phyloP scores from a whole-genome alignment of 768 basidiomycete genomes.

The Mycena pura region DNA sequence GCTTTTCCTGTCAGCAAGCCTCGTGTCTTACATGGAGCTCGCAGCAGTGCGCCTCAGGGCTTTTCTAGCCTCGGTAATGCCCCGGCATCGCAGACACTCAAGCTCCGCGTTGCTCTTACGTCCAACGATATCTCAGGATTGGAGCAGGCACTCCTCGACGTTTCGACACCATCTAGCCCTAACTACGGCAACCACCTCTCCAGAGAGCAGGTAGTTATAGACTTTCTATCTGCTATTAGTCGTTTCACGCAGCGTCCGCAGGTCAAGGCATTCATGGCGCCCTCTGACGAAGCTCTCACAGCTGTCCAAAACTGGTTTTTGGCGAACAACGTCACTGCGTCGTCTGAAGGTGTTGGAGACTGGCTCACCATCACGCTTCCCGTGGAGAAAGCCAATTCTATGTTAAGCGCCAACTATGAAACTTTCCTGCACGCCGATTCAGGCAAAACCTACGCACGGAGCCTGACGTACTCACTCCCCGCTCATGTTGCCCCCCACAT shows the following conservation, averaged over 20 bases:
- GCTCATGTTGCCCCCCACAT: slow-evolving; percentile 36
- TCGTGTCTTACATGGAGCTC: background rate
- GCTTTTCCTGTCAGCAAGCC: background rate
- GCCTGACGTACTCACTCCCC: slow-evolving; percentile 46
- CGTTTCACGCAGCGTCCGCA: background rate
- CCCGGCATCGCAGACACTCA: slow-evolving; percentile 34
- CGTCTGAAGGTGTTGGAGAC: slow-evolving; percentile 47
- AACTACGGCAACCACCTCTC: slow-evolving; percentile 46
- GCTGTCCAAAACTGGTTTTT: slow-evolving; percentile 50
- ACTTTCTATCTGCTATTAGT: slow-evolving; percentile 40
- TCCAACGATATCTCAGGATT: slow-evolving; percentile 40
- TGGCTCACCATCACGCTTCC: slow-evolving; percentile 42
- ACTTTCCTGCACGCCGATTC: slow-evolving; percentile 40
- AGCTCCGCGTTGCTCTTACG: slow-evolving; percentile 47
- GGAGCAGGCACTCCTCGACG: slow-evolving; percentile 41
- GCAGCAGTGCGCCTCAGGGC: slow-evolving; percentile 37
- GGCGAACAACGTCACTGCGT: slow-evolving; percentile 39
- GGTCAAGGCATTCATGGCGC: slow-evolving; percentile 28
- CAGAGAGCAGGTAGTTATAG: slow-evolving; percentile 47
- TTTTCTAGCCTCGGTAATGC: slow-evolving; percentile 41
- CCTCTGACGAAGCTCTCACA: slow-evolving; percentile 31
- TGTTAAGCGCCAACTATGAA: slow-evolving; percentile 44
- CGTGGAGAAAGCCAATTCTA: slow-evolving; percentile 41
- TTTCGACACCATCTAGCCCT: slow-evolving; percentile 40
- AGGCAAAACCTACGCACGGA: slow-evolving; percentile 38